Base-by-base conservation (phyloP, 2,329 filamentous ascomycete genomes). In the Pyricularia sp. region DNA sequence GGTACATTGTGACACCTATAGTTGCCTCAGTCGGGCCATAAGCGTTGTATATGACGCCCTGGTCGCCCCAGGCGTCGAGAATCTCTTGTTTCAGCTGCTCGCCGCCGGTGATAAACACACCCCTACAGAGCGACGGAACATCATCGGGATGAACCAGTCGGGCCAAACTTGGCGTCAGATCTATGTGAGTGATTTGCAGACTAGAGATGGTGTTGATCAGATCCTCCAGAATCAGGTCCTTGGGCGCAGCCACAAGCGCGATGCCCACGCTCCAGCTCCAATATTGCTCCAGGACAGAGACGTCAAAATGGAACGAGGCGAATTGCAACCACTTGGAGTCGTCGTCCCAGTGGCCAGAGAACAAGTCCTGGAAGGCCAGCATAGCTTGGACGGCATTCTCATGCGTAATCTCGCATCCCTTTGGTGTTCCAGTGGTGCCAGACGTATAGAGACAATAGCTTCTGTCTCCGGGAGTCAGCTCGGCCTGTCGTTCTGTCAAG, bases 211-310 rank as follows among this genome's bases (percentile, higher is more conserved):
- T 88, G 1, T 85, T 86, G 1, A 90, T 84, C 20, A 97, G 82
- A 73, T 97, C 92, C 73, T 95, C 92, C 42, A 97, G 89, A 1
- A 97, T 90, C 1, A 97, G 76, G 75, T 97, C 93, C 72, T 92
- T 86, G 0, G 92, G 91, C 7, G 92, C 93, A 2, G 92, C 89
- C 1, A 94, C 90, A 0, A 97, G 85, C 4, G 91, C 90, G 30
- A 97, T 93, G 1, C 93, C 93, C 0, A 95, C 91, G 31, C 90
- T 93, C 94, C 94, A 97, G 69, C 90, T 95, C 93, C 93, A 97
- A 77, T 94, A 97, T 74, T 97, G 94, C 75, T 97, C 94, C 0
- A 97, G 83, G 0, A 97, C 91, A 1, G 92, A 95, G 4, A 97
- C 94, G 74, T 97, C 94, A 71, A 97, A 97, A 77, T 97, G 94